Percentiles rank a stretch among this genome's conserved stretches.
Evolutionary conservation across 495 filamentous ascomycete species (phyloP).

Genomic region (Neohortaea acidophila): DNA sequence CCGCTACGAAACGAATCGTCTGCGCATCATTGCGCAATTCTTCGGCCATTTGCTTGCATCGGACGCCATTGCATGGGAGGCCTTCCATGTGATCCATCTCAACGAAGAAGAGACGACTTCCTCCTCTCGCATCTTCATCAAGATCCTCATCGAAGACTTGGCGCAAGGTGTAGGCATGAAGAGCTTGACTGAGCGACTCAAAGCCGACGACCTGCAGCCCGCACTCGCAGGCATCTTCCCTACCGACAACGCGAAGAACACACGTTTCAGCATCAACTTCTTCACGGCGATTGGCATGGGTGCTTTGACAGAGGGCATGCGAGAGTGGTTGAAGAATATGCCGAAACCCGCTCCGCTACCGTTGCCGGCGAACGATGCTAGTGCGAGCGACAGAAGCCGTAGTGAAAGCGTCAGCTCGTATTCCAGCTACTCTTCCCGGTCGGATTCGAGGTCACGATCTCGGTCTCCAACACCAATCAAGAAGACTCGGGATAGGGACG

Average conservation of each 20-base stretch:
- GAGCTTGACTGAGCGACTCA: slow-evolving; percentile 58
- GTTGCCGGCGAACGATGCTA: slow-evolving; percentile 36
- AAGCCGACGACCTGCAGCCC: slow-evolving; percentile 60
- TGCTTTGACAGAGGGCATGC: slow-evolving; percentile 85
- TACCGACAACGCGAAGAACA: slow-evolving; percentile 69
- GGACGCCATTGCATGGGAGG: slow-evolving; percentile 85
- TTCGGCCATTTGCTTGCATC: slow-evolving; percentile 80
- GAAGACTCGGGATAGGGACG: not conserved
- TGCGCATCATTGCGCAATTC: slow-evolving; percentile 88
- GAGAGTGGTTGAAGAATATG: slow-evolving; percentile 71
- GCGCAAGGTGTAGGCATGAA: slow-evolving; percentile 71
- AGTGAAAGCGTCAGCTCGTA: slow-evolving; percentile 34
- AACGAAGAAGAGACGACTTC: slow-evolving; percentile 97
- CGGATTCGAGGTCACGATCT: slow-evolving; percentile 12
- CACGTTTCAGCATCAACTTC: slow-evolving; percentile 96
- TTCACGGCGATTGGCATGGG: slow-evolving; percentile 97
- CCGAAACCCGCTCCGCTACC: slow-evolving; percentile 62
- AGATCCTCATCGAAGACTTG: slow-evolving; percentile 90
- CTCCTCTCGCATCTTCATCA: slow-evolving; percentile 91
- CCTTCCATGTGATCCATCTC: slow-evolving; percentile 65
- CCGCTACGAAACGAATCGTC: slow-evolving; percentile 81
- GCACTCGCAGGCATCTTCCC: slow-evolving; percentile 84
- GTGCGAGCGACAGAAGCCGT: slow-evolving; percentile 4
- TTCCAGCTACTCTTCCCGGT: slow-evolving; percentile 21
- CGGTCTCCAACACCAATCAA: slow-evolving; percentile 6